Conservation (phyloP, 352 stramenopile species). For the Saprolegnia parasitica region DNA sequence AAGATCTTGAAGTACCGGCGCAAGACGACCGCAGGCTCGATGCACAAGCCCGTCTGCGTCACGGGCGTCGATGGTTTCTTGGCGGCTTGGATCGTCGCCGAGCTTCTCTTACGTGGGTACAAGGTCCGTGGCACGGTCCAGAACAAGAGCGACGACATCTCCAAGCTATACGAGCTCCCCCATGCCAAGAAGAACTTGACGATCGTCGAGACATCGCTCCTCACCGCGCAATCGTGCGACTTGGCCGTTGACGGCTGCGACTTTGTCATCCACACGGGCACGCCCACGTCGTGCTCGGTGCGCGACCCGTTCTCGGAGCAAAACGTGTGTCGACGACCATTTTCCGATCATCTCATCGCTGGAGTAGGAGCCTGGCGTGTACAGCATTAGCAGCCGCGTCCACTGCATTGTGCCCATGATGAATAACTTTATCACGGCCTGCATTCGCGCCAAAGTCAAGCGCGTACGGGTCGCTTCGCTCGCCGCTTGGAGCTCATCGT, state of each 20-base stretch:
- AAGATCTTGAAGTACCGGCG: slow-evolving; percentile 76
- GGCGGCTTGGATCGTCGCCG: slow-evolving; percentile 79
- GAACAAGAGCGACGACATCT: slow-evolving; percentile 82
- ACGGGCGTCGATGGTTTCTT: slow-evolving; percentile 83
- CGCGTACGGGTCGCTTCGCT: slow-evolving; percentile 33
- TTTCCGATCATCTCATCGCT: background rate
- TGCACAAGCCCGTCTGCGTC: slow-evolving; percentile 76
- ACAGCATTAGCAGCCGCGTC: slow-evolving; percentile 86
- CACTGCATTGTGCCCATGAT: slow-evolving; percentile 91
- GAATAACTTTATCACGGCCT: slow-evolving; percentile 88
- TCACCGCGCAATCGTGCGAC: slow-evolving; percentile 83
- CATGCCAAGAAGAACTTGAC: slow-evolving; percentile 76
- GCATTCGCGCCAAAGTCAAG: slow-evolving; percentile 71
- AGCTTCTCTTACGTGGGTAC: slow-evolving; percentile 72
- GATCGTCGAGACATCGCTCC: slow-evolving; percentile 80
- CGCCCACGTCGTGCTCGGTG: slow-evolving; percentile 80
- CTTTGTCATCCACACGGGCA: slow-evolving; percentile 88
- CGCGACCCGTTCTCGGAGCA: slow-evolving; percentile 80
- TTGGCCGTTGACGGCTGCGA: slow-evolving; percentile 82
- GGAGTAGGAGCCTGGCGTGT: slow-evolving; percentile 63
- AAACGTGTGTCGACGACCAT: slow-evolving; percentile 32
- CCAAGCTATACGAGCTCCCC: slow-evolving; percentile 60
- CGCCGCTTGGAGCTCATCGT: background rate
- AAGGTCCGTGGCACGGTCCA: slow-evolving; percentile 81
- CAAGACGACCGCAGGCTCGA: slow-evolving; percentile 63